Conservation (phyloP, 768 basidiomycete genomes). For the Chalciporus chontae region DNA sequence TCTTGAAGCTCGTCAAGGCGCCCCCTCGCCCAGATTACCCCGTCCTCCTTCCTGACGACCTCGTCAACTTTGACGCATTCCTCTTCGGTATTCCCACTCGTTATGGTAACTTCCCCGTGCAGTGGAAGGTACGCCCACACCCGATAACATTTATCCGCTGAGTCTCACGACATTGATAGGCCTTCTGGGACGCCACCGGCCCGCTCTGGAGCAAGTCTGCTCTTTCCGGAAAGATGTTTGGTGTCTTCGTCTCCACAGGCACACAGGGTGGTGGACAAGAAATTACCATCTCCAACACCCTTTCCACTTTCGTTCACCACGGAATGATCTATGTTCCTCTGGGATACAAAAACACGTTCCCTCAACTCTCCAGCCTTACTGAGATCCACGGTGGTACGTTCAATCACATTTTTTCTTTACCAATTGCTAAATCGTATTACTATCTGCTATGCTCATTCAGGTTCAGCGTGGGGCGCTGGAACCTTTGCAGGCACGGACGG, state of each 20-base stretch:
- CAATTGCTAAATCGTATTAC: background rate
- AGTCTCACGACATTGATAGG: constrained; percentile 27
- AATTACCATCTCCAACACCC: constrained; percentile 32
- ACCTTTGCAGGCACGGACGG: constrained; percentile 56
- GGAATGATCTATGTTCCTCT: constrained; percentile 52
- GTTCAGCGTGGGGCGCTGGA: constrained; percentile 81
- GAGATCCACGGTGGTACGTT: constrained; percentile 47
- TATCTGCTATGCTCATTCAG: constrained; percentile 27
- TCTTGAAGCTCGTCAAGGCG: constrained; percentile 68
- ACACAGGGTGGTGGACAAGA: constrained; percentile 50
- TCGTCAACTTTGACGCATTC: constrained; percentile 38
- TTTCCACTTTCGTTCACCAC: constrained; percentile 53
- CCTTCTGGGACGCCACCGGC: constrained; percentile 51
- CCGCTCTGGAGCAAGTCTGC: constrained; percentile 41
- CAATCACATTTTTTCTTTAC: background rate
- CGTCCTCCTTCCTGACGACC: constrained; percentile 28
- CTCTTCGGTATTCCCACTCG: constrained; percentile 44
- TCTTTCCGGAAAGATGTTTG: constrained; percentile 44
- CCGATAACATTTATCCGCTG: too few species aligned
- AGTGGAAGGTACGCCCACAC: constrained; percentile 50
- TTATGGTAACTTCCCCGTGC: constrained; percentile 47
- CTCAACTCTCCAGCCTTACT: constrained; percentile 36
- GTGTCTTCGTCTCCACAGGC: constrained; percentile 44
- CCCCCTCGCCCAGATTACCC: constrained; percentile 65
- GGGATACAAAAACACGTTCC: constrained; percentile 44